These are phyloP conservation scores for Paragyromitra xinjiangensis DNA, from an alignment of 495 filamentous ascomycete species.

Conservation along the genomic window DNA sequence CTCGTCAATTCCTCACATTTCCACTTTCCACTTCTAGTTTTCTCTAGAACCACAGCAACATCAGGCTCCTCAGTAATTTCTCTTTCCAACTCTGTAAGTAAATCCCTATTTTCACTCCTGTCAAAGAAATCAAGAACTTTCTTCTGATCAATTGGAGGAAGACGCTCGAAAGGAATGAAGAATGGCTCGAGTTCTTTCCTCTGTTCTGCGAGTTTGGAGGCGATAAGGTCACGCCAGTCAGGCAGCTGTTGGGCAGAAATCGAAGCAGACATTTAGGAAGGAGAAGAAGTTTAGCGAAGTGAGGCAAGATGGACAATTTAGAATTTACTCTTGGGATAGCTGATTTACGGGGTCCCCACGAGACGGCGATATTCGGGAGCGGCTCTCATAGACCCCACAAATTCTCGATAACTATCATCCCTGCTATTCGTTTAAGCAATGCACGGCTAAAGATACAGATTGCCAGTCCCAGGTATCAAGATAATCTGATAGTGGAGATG, in stretches of 20 bases:
- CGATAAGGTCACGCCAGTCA: constrained; percentile 33
- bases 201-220: constrained; percentile 12
- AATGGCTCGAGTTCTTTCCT: constrained; percentile 19
- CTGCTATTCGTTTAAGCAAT: constrained; percentile 25
- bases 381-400: neutral
- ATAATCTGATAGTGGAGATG: neutral
- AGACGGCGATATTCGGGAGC: neutral
- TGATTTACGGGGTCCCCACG: neutral
- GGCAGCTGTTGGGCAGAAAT: constrained; percentile 4
- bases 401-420: constrained; percentile 5
- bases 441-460: constrained; percentile 2
- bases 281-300: neutral
- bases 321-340: neutral
- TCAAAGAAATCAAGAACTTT: constrained; percentile 39
- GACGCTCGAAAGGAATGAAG: constrained; percentile 29
- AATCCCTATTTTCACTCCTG: constrained; percentile 8
- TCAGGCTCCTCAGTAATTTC: constrained; percentile 62
- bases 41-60: constrained; percentile 58
- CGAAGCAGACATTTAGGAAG: neutral
- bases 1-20: constrained; percentile 61
- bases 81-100: constrained; percentile 43
- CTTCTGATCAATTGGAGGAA: neutral
- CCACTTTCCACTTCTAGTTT: constrained; percentile 59
- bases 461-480: neutral
- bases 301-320: neutral